Evolutionary conservation across 768 basidiomycete genomes (phyloP).

Genomic region (Mycena polygramma): DNA sequence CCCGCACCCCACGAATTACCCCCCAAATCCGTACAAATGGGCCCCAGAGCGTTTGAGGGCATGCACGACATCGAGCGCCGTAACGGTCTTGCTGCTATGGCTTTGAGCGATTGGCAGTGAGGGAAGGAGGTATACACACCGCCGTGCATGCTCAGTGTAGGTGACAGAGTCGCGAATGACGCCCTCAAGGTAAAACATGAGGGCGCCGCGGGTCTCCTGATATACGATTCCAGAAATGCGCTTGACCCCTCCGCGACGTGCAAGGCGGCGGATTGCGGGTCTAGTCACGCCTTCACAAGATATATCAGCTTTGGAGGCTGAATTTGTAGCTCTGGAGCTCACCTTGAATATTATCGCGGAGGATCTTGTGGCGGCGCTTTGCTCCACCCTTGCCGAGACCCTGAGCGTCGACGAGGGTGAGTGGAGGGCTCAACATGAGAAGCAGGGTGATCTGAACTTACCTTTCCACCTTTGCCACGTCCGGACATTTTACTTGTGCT

Average conservation of each 20-base stretch:
- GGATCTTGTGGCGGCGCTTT: slow-evolving; percentile 79
- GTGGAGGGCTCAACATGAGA: neutral
- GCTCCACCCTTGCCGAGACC: slow-evolving; percentile 82
- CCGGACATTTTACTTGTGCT: slow-evolving; percentile 65
- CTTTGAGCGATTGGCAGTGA: neutral
- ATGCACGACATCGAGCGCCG: slow-evolving; percentile 19
- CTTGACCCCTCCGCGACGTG: slow-evolving; percentile 27
- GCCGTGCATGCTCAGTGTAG: slow-evolving; percentile 16
- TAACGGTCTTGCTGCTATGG: slow-evolving; percentile 4
- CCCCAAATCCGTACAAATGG: slow-evolving; percentile 18
- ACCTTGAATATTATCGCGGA: slow-evolving; percentile 66
- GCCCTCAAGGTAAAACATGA: slow-evolving; percentile 26
- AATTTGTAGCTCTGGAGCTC: neutral
- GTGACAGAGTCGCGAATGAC: slow-evolving; percentile 21
- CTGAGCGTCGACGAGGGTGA: slow-evolving; percentile 36
- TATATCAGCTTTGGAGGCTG: neutral
- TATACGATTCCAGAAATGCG: slow-evolving; percentile 24
- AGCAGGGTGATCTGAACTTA: slow-evolving; percentile 25
- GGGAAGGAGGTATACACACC: neutral
- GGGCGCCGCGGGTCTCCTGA: slow-evolving; percentile 18
- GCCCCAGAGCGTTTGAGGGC: slow-evolving; percentile 19
- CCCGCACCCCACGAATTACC: neutral
- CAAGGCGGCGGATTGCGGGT: slow-evolving; percentile 16
- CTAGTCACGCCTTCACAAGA: slow-evolving; percentile 20
- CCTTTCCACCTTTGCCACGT: slow-evolving; percentile 80